Conservation (phyloP, 257 asterid genomes). For the Lantana camara region DNA sequence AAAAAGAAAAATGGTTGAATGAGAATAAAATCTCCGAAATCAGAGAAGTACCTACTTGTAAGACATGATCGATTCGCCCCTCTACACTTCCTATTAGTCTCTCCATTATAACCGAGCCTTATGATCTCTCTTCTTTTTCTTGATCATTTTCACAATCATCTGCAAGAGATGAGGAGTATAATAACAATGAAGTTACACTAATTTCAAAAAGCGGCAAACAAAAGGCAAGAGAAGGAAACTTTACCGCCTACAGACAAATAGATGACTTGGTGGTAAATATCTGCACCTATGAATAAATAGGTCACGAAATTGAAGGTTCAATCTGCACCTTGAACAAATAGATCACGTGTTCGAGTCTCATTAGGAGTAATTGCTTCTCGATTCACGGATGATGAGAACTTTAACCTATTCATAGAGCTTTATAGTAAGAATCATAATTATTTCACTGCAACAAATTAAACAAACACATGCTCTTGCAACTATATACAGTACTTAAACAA, state of each 20-base stretch:
- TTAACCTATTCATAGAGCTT: conserved; percentile 60
- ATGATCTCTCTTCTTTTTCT: conserved; percentile 72
- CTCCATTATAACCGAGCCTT: conserved; percentile 89
- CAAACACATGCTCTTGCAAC: no score
- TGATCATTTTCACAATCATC: conserved; percentile 58
- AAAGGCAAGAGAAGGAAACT: conserved; percentile 9
- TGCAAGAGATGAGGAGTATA: conserved; percentile 34
- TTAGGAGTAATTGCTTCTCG: conserved; percentile 60
- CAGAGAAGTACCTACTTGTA: conserved; percentile 61
- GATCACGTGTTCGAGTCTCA: no score
- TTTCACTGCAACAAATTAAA: no score
- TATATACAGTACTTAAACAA: no score
- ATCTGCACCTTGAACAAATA: no score
- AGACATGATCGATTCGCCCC: conserved; percentile 85
- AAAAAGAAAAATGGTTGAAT: background rate
- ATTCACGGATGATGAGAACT: conserved; percentile 85
- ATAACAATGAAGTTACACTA: background rate
- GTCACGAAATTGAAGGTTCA: no score
- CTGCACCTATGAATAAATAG: no score
- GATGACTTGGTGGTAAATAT: no score
- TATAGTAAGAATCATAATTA: background rate
- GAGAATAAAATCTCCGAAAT: background rate
- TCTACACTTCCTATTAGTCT: conserved; percentile 69
- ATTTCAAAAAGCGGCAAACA: background rate
- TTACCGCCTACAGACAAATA: no score